Percentiles rank a stretch among this genome's conserved stretches.
These are phyloP conservation scores for Crithidia brevicula DNA, from an alignment of 208 protist genomes.

Conservation along the genomic window DNA sequence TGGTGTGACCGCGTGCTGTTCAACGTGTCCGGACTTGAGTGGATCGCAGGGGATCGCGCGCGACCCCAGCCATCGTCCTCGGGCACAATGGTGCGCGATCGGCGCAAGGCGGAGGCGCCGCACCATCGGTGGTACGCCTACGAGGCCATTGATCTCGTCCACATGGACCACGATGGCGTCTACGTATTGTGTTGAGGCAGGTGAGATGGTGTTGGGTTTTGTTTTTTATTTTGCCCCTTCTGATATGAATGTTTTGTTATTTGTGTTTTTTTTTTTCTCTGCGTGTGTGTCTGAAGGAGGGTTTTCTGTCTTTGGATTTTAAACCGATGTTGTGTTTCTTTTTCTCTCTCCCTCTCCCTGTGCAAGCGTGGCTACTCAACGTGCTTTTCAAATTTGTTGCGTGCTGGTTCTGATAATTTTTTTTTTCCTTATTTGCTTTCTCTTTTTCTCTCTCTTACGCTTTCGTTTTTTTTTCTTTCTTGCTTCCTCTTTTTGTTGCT, in stretches of 20 bases:
- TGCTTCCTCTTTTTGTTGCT: too few species aligned
- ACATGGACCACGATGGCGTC: slow-evolving; percentile 84
- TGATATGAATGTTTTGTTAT: too few species aligned
- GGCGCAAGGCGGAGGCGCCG: slow-evolving; percentile 3
- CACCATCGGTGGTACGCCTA: slow-evolving; percentile 46
- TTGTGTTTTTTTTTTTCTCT: too few species aligned
- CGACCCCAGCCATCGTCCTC: not conserved
- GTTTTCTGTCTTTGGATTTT: too few species aligned
- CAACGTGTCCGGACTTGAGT: slow-evolving; percentile 73
- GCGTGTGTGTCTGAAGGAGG: too few species aligned
- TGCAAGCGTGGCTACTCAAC: not conserved
- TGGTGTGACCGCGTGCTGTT: slow-evolving; percentile 90
- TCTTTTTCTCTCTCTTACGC: not conserved
- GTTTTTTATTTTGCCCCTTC: not conserved
- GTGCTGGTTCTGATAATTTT: too few species aligned
- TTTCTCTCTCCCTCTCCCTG: slow-evolving; percentile 4
- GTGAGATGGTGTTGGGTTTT: not conserved
- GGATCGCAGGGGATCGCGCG: slow-evolving; percentile 48
- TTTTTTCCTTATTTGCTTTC: not conserved
- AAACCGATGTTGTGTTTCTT: not conserved
- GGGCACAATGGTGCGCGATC: not conserved
- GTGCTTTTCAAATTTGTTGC: too few species aligned
- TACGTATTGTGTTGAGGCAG: slow-evolving; percentile 43
- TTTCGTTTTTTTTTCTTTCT: too few species aligned
- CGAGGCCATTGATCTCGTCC: slow-evolving; percentile 46